Percentiles rank a stretch among this genome's conserved stretches.
These are phyloP conservation scores for Ceratocystis smalleyi DNA, from an alignment of 2,329 filamentous ascomycete genomes.

Conservation along the genomic window DNA sequence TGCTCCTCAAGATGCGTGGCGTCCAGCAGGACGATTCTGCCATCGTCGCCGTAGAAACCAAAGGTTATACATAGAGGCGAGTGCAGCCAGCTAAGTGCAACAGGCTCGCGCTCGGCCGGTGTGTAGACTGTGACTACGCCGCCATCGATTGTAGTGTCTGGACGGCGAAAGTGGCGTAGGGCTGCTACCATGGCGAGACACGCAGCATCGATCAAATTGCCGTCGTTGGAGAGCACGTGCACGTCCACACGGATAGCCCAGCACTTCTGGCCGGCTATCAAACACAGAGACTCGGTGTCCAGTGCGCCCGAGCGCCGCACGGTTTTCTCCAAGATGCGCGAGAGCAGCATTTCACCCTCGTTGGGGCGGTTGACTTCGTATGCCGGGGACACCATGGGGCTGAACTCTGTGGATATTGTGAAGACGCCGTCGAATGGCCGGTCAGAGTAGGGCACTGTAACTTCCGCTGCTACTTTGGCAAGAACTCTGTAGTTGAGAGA, in stretches of 20 bases:
- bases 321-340: slow-evolving; percentile 82
- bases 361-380: slow-evolving; percentile 77
- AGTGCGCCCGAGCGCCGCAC: slow-evolving; percentile 82
- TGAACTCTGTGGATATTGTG: slow-evolving; percentile 79
- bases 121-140: slow-evolving; percentile 75
- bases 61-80: slow-evolving; percentile 85
- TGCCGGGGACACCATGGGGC: slow-evolving; percentile 77
- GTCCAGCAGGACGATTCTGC: slow-evolving; percentile 53
- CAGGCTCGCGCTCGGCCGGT: slow-evolving; percentile 71
- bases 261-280: slow-evolving; percentile 77
- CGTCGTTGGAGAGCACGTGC: slow-evolving; percentile 81
- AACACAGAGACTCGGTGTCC: slow-evolving; percentile 89
- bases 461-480: slow-evolving; percentile 73
- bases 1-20: slow-evolving; percentile 62
- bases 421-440: slow-evolving; percentile 93
- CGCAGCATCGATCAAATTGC: slow-evolving; percentile 71
- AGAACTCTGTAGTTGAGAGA: slow-evolving; percentile 47
- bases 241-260: slow-evolving; percentile 85
- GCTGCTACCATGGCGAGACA: slow-evolving; percentile 80
- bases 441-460: slow-evolving; percentile 70
- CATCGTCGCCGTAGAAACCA: slow-evolving; percentile 57
- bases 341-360: slow-evolving; percentile 71
- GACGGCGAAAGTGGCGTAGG: slow-evolving; percentile 78
- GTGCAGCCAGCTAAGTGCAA: slow-evolving; percentile 80
- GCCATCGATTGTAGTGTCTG: slow-evolving; percentile 74